Conservation (phyloP, 177 flowering plant species). For the Vitis hybrid region DNA sequence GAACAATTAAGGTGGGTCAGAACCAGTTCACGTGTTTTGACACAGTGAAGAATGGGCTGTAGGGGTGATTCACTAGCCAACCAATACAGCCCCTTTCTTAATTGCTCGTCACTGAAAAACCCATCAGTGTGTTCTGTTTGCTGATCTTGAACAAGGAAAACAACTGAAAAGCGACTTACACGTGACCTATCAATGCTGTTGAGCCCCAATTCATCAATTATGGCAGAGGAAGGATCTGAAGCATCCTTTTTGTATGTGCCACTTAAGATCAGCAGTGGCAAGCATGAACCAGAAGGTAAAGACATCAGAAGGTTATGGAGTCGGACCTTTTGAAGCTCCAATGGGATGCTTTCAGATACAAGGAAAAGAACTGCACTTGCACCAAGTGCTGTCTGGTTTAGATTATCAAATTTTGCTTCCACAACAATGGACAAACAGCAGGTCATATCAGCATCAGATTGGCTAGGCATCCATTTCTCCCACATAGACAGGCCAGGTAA, state of each 20-base stretch:
- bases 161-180: slow-evolving; percentile 41
- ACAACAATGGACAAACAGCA: slow-evolving; percentile 75
- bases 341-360: slow-evolving; percentile 47
- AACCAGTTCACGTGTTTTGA: slow-evolving; percentile 60
- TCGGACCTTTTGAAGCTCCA: slow-evolving; percentile 55
- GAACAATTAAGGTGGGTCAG: slow-evolving; percentile 45
- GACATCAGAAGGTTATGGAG: slow-evolving; percentile 55
- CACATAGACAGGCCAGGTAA: slow-evolving; percentile 69
- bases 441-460: slow-evolving; percentile 20
- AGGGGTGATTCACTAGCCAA: slow-evolving; percentile 63
- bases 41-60: slow-evolving; percentile 50
- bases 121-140: slow-evolving; percentile 30
- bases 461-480: slow-evolving; percentile 54
- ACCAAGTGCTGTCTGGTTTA: slow-evolving; percentile 42
- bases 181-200: slow-evolving; percentile 47
- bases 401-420: slow-evolving; percentile 29
- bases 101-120: slow-evolving; percentile 53
- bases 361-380: slow-evolving; percentile 66
- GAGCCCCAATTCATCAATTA: slow-evolving; percentile 50
- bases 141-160: slow-evolving; percentile 32
- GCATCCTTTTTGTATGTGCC: slow-evolving; percentile 26
- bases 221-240: slow-evolving; percentile 24
- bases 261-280: slow-evolving; percentile 75
- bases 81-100: slow-evolving; percentile 78
- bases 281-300: slow-evolving; percentile 55